Evolutionary conservation across 495 filamentous ascomycete species (phyloP).

Genomic region (Thozetella sp.): DNA sequence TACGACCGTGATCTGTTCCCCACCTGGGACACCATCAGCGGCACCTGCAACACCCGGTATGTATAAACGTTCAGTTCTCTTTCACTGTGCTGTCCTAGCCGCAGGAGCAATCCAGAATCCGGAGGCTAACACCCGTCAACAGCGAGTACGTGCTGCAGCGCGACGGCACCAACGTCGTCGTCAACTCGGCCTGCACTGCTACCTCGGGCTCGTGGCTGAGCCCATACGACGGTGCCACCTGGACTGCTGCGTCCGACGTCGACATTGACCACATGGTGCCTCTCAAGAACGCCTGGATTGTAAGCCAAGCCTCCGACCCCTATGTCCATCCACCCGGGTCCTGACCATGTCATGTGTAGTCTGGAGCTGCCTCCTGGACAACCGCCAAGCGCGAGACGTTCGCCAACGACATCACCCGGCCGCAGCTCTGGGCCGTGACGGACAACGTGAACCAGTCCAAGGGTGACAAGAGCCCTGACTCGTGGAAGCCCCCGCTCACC

Average conservation of each 20-base stretch:
- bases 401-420: slow-evolving; percentile 71
- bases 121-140: slow-evolving; percentile 5
- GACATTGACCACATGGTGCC: slow-evolving; percentile 82
- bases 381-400: slow-evolving; percentile 62
- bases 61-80: not conserved
- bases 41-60: slow-evolving; percentile 57
- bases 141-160: slow-evolving; percentile 71
- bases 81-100: too few relatives aligned
- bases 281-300: slow-evolving; percentile 73
- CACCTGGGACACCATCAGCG: slow-evolving; percentile 65
- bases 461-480: slow-evolving; percentile 68
- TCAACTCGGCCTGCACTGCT: slow-evolving; percentile 52
- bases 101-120: too few relatives aligned
- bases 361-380: slow-evolving; percentile 59
- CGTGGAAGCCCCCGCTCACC: slow-evolving; percentile 69
- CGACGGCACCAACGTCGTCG: slow-evolving; percentile 61
- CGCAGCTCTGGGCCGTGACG: slow-evolving; percentile 75
- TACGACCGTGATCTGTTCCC: slow-evolving; percentile 69
- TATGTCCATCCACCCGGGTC: too few relatives aligned
- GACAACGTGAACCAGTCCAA: slow-evolving; percentile 73
- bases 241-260: slow-evolving; percentile 65
- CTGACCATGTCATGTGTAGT: slow-evolving; percentile 31
- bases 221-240: slow-evolving; percentile 70
- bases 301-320: slow-evolving; percentile 22
- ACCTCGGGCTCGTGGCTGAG: slow-evolving; percentile 64